These are phyloP conservation scores for Aurifilum marmelostoma DNA, from an alignment of 2,329 filamentous ascomycete species.

Conservation along the genomic window DNA sequence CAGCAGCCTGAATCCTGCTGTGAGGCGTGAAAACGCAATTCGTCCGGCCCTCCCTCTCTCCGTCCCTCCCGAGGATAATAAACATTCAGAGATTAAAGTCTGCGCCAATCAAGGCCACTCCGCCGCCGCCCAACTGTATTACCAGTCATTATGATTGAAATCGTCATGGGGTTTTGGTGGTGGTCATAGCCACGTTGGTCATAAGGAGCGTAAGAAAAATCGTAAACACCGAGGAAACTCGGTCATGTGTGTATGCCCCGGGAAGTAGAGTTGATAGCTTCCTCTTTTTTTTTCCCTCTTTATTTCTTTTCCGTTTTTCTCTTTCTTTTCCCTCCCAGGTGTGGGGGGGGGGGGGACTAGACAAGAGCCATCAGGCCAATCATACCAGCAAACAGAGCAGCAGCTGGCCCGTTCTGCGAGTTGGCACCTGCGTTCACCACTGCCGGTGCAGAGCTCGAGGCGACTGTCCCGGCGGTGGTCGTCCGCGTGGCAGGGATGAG, in stretches of 20 bases:
- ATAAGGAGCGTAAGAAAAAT: slow-evolving; percentile 26
- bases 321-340: background rate
- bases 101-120: background rate
- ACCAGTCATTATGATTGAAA: background rate
- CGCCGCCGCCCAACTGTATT: slow-evolving; percentile 3
- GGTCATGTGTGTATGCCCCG: background rate
- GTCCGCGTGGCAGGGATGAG: slow-evolving; percentile 38
- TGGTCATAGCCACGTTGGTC: background rate
- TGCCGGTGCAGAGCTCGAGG: slow-evolving; percentile 29
- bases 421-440: slow-evolving; percentile 38
- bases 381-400: slow-evolving; percentile 44
- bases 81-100: background rate
- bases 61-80: background rate
- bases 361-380: slow-evolving; percentile 44
- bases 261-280: background rate
- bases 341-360: slow-evolving; percentile 30
- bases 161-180: slow-evolving; percentile 5
- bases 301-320: too few species aligned
- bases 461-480: slow-evolving; percentile 30
- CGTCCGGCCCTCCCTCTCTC: background rate
- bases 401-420: slow-evolving; percentile 39
- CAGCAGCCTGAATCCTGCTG: slow-evolving; percentile 4
- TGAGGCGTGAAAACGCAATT: background rate
- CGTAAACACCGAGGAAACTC: slow-evolving; percentile 13
- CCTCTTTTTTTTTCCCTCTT: background rate